Evolutionary conservation across 108 stramenopile species (phyloP).

Genomic region (Fistulifera solaris): DNA sequence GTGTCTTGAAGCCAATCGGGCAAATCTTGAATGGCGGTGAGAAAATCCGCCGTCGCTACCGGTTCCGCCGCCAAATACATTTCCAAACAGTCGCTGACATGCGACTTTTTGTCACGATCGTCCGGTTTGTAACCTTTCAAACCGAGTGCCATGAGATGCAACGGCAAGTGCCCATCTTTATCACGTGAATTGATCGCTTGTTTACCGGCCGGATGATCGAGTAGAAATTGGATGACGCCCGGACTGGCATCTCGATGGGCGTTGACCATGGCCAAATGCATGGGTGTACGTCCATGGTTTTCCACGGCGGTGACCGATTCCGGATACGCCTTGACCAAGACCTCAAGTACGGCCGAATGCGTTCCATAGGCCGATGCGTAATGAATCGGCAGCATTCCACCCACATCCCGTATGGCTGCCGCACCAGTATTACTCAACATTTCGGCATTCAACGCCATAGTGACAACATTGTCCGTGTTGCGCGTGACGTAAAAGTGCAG

Average conservation of each 20-base stretch:
- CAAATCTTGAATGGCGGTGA: slow-evolving; percentile 67
- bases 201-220: slow-evolving; percentile 28
- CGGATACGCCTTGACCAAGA: slow-evolving; percentile 56
- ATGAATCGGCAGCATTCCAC: slow-evolving; percentile 76
- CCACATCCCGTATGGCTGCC: slow-evolving; percentile 45
- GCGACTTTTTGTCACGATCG: slow-evolving; percentile 27
- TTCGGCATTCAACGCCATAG: slow-evolving; percentile 32
- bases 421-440: slow-evolving; percentile 31
- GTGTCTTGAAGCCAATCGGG: slow-evolving; percentile 77
- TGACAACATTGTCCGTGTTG: slow-evolving; percentile 21
- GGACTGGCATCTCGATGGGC: slow-evolving; percentile 68
- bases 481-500: slow-evolving; percentile 63
- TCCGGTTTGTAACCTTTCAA: slow-evolving; percentile 32
- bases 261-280: slow-evolving; percentile 85
- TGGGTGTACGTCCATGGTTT: slow-evolving; percentile 65
- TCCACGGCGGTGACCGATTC: slow-evolving; percentile 47
- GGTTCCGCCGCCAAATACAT: slow-evolving; percentile 62
- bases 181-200: slow-evolving; percentile 55
- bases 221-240: slow-evolving; percentile 46
- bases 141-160: slow-evolving; percentile 55
- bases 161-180: slow-evolving; percentile 58
- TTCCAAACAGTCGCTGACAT: slow-evolving; percentile 54
- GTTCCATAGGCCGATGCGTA: slow-evolving; percentile 78
- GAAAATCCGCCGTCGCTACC: slow-evolving; percentile 53
- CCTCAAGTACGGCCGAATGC: slow-evolving; percentile 44